These are phyloP conservation scores for Populus simonii DNA, from an alignment of 345 rosid genomes.

Conservation along the genomic window DNA sequence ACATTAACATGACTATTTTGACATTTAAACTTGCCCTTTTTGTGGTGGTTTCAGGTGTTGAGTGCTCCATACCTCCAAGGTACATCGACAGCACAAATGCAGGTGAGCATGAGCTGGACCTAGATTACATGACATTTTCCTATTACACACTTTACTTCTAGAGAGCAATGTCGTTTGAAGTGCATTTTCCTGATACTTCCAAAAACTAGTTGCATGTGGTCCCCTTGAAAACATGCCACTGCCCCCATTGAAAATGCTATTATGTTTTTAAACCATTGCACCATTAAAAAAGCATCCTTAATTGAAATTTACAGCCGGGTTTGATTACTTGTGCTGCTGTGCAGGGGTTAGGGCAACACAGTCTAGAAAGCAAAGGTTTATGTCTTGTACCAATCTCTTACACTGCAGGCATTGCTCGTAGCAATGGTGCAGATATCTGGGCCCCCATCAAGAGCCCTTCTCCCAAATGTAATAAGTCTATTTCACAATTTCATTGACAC, in stretches of 20 bases:
- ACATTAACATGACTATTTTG: not conserved
- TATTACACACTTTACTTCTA: not conserved
- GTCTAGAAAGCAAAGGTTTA: conserved; percentile 72
- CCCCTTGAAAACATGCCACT: not conserved
- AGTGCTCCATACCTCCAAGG: conserved; percentile 93
- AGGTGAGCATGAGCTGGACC: conserved; percentile 42
- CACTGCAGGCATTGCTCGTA: conserved; percentile 68
- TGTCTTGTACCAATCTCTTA: conserved; percentile 77
- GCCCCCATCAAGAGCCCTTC: conserved; percentile 81
- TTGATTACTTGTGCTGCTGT: not conserved
- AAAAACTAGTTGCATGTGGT: not conserved
- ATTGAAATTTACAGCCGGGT: not conserved
- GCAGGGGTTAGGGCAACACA: conserved; percentile 56
- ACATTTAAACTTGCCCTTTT: conserved; percentile 10
- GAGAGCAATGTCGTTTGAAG: not conserved
- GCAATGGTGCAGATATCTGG: conserved; percentile 98
- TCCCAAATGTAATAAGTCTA: conserved; percentile 45
- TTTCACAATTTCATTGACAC: conserved; percentile 4
- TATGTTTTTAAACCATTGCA: not conserved
- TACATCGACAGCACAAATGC: conserved; percentile 37
- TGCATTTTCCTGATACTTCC: not conserved
- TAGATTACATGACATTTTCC: not conserved
- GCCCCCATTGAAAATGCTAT: not conserved
- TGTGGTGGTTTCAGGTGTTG: conserved; percentile 60
- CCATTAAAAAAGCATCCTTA: not conserved